Conservation (phyloP, 2,329 filamentous ascomycete genomes). For the Cercospora sojina region DNA sequence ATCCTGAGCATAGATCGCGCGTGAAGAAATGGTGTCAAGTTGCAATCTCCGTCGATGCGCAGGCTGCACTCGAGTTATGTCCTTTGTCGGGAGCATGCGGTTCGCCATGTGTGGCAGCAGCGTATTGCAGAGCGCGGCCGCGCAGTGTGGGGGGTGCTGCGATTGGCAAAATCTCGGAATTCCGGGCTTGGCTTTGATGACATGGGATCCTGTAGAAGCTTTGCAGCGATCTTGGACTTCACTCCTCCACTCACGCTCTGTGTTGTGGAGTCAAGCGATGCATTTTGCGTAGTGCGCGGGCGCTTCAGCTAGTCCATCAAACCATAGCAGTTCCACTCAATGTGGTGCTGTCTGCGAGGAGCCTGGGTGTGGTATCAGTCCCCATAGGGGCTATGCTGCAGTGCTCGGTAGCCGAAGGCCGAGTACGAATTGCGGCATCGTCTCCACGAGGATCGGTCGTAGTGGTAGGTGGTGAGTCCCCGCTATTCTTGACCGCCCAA, state of each 20-base stretch:
- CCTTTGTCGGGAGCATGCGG: background rate
- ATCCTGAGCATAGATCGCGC: background rate
- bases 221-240: conserved; percentile 5
- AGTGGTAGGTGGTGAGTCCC: background rate
- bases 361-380: background rate
- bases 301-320: background rate
- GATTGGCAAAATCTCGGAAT: conserved; percentile 1
- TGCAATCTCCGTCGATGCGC: background rate
- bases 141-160: background rate
- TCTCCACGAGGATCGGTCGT: background rate
- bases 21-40: background rate
- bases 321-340: background rate
- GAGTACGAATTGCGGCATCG: background rate
- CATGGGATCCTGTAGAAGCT: conserved; percentile 1
- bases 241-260: conserved; percentile 1
- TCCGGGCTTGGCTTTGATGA: background rate
- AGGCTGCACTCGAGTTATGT: background rate
- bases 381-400: background rate
- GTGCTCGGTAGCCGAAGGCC: background rate
- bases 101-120: background rate
- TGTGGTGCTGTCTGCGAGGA: background rate
- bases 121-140: background rate
- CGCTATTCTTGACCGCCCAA: background rate
- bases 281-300: background rate
- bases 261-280: background rate